Evolutionary conservation across 192 early-diverging fungal genomes (phyloP).

Genomic region (Gryganskiella cystojenkinii): DNA sequence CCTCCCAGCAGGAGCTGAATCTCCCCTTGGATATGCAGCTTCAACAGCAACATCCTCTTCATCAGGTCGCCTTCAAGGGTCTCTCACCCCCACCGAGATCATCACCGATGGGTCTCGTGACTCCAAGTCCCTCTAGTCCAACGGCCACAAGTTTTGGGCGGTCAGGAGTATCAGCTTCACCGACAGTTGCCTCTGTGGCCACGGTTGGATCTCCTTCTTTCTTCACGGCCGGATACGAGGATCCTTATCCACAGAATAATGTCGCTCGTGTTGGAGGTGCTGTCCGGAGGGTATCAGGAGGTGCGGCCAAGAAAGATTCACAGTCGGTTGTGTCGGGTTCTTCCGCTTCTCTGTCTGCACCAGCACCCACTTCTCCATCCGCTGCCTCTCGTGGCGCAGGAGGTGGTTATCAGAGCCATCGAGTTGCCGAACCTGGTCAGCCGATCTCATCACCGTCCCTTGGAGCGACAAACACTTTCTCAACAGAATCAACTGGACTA

Average conservation of each 20-base stretch:
- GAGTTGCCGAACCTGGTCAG: background rate
- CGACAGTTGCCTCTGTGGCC: constrained; percentile 1
- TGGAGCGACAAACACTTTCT: background rate
- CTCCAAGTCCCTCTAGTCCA: background rate
- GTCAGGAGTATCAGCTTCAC: constrained; percentile 10
- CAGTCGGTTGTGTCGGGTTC: background rate
- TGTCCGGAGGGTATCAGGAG: constrained; percentile 3
- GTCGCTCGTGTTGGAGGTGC: constrained; percentile 14
- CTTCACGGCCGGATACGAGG: constrained; percentile 12
- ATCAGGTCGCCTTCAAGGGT: constrained; percentile 39
- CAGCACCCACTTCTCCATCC: background rate
- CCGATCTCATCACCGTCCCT: background rate
- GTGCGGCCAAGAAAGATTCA: background rate
- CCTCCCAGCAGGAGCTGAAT: background rate
- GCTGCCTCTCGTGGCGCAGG: constrained; percentile 22
- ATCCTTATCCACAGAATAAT: background rate
- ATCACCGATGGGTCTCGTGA: background rate
- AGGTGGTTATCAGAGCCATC: constrained; percentile 36
- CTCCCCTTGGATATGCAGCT: constrained; percentile 15
- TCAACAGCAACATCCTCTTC: constrained; percentile 42
- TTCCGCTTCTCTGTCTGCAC: background rate
- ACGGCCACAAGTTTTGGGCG: background rate
- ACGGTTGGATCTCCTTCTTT: background rate
- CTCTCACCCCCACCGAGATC: constrained; percentile 43
- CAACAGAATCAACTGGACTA: background rate